Evolutionary conservation across 805 yeast genomes (phyloP).

Genomic region (Zygoascus bituminiphila): DNA sequence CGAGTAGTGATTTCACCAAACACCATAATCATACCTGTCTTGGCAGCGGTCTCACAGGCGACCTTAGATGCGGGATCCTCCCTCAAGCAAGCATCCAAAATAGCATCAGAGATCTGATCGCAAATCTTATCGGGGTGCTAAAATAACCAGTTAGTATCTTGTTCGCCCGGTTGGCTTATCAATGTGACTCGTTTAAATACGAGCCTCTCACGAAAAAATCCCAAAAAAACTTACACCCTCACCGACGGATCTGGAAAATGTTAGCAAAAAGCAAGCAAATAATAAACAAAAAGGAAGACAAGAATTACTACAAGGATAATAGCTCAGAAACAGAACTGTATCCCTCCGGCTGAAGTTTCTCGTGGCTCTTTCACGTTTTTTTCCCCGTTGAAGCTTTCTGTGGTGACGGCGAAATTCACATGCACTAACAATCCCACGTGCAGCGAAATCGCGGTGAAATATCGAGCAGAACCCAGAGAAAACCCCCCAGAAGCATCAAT

Average conservation of each 20-base stretch:
- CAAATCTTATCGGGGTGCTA: conserved; percentile 50
- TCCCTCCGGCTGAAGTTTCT: too few species aligned
- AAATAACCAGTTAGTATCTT: not conserved
- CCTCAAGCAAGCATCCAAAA: conserved; percentile 92
- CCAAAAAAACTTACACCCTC: conserved; percentile 35
- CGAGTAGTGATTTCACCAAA: conserved; percentile 99
- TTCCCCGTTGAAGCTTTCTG: not conserved
- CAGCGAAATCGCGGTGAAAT: not conserved
- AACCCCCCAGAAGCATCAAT: not conserved
- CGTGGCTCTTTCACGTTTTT: not conserved
- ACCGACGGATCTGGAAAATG: conserved; percentile 43
- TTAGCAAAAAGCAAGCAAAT: not conserved
- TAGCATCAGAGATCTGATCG: conserved; percentile 98
- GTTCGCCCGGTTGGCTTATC: too few species aligned
- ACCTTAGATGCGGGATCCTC: conserved; percentile 97
- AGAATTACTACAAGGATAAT: not conserved
- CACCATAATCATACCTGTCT: conserved; percentile 99
- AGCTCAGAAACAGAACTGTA: not conserved
- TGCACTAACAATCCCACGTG: not conserved
- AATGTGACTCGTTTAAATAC: not conserved
- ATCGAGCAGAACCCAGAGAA: not conserved
- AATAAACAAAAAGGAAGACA: not conserved
- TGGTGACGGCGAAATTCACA: not conserved
- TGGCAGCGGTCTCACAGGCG: conserved; percentile 98
- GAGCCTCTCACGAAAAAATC: not conserved